These are phyloP conservation scores for Xylariaceae sp. DNA, from an alignment of 2,329 filamentous ascomycete genomes.

Conservation along the genomic window DNA sequence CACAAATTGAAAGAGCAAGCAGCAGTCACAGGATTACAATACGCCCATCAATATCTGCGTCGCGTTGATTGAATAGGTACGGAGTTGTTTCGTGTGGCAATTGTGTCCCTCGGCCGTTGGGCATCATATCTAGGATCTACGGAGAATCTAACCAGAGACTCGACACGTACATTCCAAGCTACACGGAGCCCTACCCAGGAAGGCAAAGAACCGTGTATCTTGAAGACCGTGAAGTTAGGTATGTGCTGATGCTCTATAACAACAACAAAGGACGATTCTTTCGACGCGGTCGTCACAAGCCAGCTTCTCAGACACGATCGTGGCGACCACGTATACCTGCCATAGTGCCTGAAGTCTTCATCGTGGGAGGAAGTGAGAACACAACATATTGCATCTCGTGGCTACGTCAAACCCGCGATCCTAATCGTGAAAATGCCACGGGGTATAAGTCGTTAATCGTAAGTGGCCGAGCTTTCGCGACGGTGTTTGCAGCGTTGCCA, in stretches of 20 bases:
- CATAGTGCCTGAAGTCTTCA: neutral
- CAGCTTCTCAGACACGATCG: neutral
- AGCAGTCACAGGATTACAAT: too few relatives aligned
- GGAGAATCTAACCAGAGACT: neutral
- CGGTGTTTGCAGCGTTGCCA: neutral
- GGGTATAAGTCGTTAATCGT: neutral
- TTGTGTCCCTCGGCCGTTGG: neutral
- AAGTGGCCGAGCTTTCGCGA: neutral
- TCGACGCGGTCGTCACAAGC: too few relatives aligned
- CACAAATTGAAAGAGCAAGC: too few relatives aligned
- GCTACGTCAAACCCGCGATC: neutral
- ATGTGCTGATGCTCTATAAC: neutral
- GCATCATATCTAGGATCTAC: neutral
- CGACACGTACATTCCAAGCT: neutral
- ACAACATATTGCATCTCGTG: neutral
- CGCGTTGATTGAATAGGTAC: too few relatives aligned
- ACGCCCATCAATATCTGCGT: too few relatives aligned
- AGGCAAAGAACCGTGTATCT: neutral
- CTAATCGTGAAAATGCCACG: neutral
- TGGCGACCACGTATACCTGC: neutral
- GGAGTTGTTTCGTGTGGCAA: neutral
- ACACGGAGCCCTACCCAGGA: neutral
- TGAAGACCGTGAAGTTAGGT: neutral
- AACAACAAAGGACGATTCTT: neutral
- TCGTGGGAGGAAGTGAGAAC: neutral